phyloP scores from a whole-genome alignment of 1,284 basidiomycete species.

The Sphagnurus paluster region DNA sequence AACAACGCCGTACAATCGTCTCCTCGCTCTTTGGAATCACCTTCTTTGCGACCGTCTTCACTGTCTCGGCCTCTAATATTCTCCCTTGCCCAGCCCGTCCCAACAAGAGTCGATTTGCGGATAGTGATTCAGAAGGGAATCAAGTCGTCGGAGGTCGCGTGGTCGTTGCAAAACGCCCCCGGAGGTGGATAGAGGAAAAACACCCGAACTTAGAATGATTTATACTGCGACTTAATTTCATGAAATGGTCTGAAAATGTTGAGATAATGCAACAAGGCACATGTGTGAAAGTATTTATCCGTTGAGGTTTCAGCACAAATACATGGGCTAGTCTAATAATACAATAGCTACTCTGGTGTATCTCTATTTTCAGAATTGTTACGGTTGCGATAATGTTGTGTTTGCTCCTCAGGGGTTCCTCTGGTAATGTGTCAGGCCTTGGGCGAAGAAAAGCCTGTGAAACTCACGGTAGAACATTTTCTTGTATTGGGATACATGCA shows the following conservation, averaged over 20 bases:
- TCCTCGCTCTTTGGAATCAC: conserved; percentile 79
- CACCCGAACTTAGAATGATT: conserved; percentile 34
- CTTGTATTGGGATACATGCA: conserved; percentile 72
- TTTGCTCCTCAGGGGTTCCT: conserved; percentile 63
- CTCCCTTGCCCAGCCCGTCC: conserved; percentile 73
- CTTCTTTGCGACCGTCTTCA: conserved; percentile 72
- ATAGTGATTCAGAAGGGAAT: conserved; percentile 39
- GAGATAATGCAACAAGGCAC: background rate
- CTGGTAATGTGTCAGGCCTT: conserved; percentile 31
- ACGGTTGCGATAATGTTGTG: conserved; percentile 48
- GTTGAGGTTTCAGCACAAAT: conserved; percentile 18
- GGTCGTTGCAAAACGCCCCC: conserved; percentile 63
- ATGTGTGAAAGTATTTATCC: background rate
- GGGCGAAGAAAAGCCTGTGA: conserved; percentile 3
- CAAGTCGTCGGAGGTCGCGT: conserved; percentile 30
- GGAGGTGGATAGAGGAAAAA: conserved; percentile 81
- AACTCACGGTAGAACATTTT: conserved; percentile 70
- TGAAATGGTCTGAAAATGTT: no score
- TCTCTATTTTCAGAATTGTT: conserved; percentile 25
- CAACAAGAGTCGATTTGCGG: conserved; percentile 54
- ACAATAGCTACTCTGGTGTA: conserved; percentile 20
- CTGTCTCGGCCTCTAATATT: conserved; percentile 77
- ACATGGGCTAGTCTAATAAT: conserved; percentile 24
- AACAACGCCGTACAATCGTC: conserved; percentile 70
- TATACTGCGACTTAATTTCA: background rate